These are phyloP conservation scores for Neophaeococcomyces mojaviensis DNA, from an alignment of 2,329 filamentous ascomycete genomes.

Conservation along the genomic window DNA sequence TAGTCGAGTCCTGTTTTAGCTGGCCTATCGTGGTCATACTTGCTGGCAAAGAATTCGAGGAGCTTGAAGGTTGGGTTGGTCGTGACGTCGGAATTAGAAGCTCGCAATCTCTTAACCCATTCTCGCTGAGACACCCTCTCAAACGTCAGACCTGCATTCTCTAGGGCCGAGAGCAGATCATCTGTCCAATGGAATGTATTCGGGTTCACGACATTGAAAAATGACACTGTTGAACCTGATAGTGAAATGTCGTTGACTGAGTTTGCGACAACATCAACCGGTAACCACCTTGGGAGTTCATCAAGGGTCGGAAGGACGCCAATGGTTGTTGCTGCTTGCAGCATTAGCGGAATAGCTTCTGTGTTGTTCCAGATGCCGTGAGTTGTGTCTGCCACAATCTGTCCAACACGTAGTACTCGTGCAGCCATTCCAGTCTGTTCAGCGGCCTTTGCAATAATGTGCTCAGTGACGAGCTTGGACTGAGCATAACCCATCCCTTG, in stretches of 20 bases:
- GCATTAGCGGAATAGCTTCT: slow-evolving; percentile 47
- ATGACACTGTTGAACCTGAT: slow-evolving; percentile 23
- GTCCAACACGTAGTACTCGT: slow-evolving; percentile 42
- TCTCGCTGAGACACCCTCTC: slow-evolving; percentile 22
- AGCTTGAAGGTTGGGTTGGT: slow-evolving; percentile 48
- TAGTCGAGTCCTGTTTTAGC: slow-evolving; percentile 34
- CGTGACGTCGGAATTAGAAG: slow-evolving; percentile 41
- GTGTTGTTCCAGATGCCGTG: slow-evolving; percentile 45
- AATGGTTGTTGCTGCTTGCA: slow-evolving; percentile 37
- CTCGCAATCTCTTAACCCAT: slow-evolving; percentile 33
- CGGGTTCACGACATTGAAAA: slow-evolving; percentile 50
- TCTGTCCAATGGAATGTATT: slow-evolving; percentile 33
- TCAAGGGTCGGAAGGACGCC: slow-evolving; percentile 40
- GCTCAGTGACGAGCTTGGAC: slow-evolving; percentile 53
- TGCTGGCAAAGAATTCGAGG: slow-evolving; percentile 46
- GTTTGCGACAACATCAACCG: slow-evolving; percentile 35
- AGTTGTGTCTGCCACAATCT: slow-evolving; percentile 43
- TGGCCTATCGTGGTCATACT: slow-evolving; percentile 42
- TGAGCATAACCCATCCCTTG: slow-evolving; percentile 45
- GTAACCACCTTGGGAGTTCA: slow-evolving; percentile 37
- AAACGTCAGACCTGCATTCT: slow-evolving; percentile 35
- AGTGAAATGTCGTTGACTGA: slow-evolving; percentile 24
- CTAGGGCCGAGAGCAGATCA: slow-evolving; percentile 48
- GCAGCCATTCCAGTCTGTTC: slow-evolving; percentile 26
- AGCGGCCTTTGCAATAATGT: slow-evolving; percentile 32